Evolutionary conservation across 2,329 filamentous ascomycete species (phyloP).

Genomic region (Aureobasidium sp.): DNA sequence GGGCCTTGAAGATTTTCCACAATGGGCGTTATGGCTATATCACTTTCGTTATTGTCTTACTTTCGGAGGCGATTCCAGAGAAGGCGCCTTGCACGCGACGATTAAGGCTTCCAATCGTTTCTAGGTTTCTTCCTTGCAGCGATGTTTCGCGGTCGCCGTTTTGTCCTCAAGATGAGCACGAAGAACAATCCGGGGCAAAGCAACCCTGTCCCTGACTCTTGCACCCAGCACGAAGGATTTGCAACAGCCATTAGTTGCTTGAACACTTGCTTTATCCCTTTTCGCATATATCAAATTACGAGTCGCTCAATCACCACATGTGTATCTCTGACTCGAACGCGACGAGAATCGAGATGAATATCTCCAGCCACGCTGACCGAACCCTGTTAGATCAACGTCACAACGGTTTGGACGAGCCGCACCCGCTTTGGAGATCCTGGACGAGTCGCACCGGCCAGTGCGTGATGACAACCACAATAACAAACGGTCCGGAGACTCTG

Average conservation of each 20-base stretch:
- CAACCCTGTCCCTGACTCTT: not conserved
- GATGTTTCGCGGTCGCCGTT: not conserved
- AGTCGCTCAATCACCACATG: not conserved
- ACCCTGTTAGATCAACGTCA: not conserved
- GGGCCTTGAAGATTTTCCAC: not conserved
- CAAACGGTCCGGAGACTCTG: not conserved
- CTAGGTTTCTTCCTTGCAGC: constrained; percentile 1
- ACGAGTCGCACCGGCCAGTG: not conserved
- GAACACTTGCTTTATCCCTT: not conserved
- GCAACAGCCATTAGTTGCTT: not conserved
- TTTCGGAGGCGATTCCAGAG: not conserved
- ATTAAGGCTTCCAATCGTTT: not conserved
- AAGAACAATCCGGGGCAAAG: not conserved
- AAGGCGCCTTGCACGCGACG: not conserved
- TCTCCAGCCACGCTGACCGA: not conserved
- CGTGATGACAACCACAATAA: not conserved
- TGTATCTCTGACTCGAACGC: not conserved
- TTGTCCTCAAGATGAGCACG: not conserved
- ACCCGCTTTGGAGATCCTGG: not conserved
- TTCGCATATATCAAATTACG: not conserved
- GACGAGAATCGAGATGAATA: not conserved
- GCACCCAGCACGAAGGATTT: not conserved
- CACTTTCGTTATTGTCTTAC: not conserved
- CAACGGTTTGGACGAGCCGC: not conserved
- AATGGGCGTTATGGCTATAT: constrained; percentile 1